Percentiles rank a stretch among this genome's conserved stretches.
phyloP scores from a whole-genome alignment of 768 basidiomycete species.

The Galerina marginata region DNA sequence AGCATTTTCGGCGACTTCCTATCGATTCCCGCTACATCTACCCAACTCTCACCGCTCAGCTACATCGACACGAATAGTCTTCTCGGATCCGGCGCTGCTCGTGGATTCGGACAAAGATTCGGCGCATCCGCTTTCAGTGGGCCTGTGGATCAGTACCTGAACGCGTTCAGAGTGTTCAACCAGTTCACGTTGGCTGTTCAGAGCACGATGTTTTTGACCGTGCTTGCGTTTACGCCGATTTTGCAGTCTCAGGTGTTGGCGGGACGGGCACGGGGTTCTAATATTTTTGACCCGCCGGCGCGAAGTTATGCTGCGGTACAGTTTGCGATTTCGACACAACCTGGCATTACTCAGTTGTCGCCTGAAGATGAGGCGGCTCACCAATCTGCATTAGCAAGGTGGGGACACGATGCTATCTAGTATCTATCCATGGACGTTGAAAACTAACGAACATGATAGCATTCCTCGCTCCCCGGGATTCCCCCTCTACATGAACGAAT shows the following conservation, averaged over 20 bases:
- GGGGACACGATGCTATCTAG: not conserved
- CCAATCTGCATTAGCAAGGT: conserved; percentile 36
- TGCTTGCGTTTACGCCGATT: conserved; percentile 45
- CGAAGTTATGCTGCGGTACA: conserved; percentile 42
- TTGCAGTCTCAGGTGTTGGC: conserved; percentile 38
- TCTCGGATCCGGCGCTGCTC: conserved; percentile 32
- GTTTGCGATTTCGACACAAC: conserved; percentile 33
- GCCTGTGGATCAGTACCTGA: conserved; percentile 32
- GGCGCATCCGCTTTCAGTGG: conserved; percentile 41
- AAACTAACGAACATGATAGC: conserved; percentile 24
- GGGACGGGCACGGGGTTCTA: conserved; percentile 40
- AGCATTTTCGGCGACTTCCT: conserved; percentile 46
- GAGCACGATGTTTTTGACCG: conserved; percentile 28
- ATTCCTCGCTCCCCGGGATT: conserved; percentile 41
- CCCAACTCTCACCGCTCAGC: conserved; percentile 36
- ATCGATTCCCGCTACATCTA: conserved; percentile 35
- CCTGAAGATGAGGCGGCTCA: conserved; percentile 29
- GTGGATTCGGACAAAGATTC: conserved; percentile 41
- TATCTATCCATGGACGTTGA: not conserved
- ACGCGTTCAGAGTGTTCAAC: conserved; percentile 37
- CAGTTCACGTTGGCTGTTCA: conserved; percentile 31
- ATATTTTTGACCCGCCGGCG: conserved; percentile 41
- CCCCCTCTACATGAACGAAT: conserved; percentile 47
- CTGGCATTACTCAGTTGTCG: conserved; percentile 25
- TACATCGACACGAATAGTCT: conserved; percentile 39